Evolutionary conservation across 306 rosid species (phyloP).

Genomic region (Quercus cerris): DNA sequence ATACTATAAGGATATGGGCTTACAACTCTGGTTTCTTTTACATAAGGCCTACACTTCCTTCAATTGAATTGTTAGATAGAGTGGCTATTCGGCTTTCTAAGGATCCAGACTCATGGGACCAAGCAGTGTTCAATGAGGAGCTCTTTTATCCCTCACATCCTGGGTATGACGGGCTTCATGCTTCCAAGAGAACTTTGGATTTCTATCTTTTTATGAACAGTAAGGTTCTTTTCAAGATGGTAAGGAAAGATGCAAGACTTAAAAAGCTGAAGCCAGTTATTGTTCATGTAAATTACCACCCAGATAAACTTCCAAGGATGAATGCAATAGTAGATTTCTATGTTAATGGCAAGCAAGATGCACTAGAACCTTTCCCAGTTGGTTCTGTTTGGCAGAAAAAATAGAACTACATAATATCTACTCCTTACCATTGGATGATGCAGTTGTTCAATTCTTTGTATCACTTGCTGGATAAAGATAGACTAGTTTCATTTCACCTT

Average conservation of each 20-base stretch:
- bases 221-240: constrained; percentile 82
- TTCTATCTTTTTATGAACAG: constrained; percentile 85
- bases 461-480: constrained; percentile 18
- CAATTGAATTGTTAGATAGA: constrained; percentile 88
- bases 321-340: constrained; percentile 77
- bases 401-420: background rate
- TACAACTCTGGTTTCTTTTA: constrained; percentile 91
- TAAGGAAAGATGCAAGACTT: constrained; percentile 62
- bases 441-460: background rate
- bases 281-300: constrained; percentile 82
- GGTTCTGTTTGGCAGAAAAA: constrained; percentile 44
- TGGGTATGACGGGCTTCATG: constrained; percentile 74
- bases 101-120: constrained; percentile 70
- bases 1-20: constrained; percentile 94
- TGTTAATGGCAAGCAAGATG: constrained; percentile 63
- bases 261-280: constrained; percentile 74
- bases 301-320: constrained; percentile 76
- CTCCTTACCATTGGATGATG: constrained; percentile 10
- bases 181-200: constrained; percentile 88
- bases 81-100: constrained; percentile 65
- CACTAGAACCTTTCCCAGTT: constrained; percentile 64
- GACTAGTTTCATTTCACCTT: constrained; percentile 15
- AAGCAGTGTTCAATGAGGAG: constrained; percentile 84
- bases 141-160: constrained; percentile 82
- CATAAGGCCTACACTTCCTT: constrained; percentile 79